A percentile compares a stretch with the other conserved stretches of the same genome.
These are phyloP conservation scores for Aspergillus sp. DNA, from an alignment of 2,329 filamentous ascomycete species.

Conservation along the genomic window DNA sequence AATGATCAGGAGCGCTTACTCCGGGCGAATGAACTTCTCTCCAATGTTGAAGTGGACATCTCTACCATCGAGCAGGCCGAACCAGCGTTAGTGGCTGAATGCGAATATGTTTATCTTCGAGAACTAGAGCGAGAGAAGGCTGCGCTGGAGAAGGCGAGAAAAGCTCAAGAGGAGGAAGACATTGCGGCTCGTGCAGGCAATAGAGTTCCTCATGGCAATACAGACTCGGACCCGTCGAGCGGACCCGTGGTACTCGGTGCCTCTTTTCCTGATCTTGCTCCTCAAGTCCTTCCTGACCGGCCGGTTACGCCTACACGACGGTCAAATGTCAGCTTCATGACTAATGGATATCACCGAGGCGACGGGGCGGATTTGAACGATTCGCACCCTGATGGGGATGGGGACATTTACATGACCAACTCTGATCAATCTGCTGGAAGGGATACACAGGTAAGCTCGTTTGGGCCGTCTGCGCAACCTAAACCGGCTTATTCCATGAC, in stretches of 20 bases:
- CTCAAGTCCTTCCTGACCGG: conserved; percentile 50
- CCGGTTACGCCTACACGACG: conserved; percentile 59
- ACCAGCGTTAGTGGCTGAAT: conserved; percentile 66
- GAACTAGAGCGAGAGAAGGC: conserved; percentile 69
- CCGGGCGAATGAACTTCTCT: conserved; percentile 85
- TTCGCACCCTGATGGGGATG: conserved; percentile 44
- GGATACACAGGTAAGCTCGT: conserved; percentile 49
- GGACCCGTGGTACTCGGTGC: conserved; percentile 65
- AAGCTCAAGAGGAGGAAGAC: conserved; percentile 42
- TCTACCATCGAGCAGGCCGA: conserved; percentile 68
- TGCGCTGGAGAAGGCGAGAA: conserved; percentile 56
- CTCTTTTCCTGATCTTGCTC: conserved; percentile 55
- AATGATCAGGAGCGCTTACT: conserved; percentile 81
- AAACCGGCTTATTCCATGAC: conserved; percentile 47
- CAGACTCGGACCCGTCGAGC: conserved; percentile 50
- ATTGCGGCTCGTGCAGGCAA: conserved; percentile 48
- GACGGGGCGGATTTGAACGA: conserved; percentile 43
- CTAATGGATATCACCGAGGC: conserved; percentile 56
- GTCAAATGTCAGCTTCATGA: conserved; percentile 47
- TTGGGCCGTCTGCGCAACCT: conserved; percentile 52
- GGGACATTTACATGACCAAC: conserved; percentile 63
- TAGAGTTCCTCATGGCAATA: conserved; percentile 53
- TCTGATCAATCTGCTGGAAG: conserved; percentile 45
- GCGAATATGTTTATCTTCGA: conserved; percentile 75
- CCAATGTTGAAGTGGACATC: conserved; percentile 94